phyloP scores from a whole-genome alignment of 352 stramenopile species.

The Thalassiosira tumida region DNA sequence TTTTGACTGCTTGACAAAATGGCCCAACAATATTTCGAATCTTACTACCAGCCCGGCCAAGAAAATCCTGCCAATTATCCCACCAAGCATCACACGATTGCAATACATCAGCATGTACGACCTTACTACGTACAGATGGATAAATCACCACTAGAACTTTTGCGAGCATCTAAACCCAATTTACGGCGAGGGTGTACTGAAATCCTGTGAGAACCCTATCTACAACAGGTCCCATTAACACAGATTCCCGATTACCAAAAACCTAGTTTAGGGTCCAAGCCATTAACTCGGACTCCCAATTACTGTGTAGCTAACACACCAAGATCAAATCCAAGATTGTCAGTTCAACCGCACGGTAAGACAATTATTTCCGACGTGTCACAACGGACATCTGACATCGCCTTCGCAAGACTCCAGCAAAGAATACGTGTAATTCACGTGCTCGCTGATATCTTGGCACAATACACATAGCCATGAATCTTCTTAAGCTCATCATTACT shows the following conservation, averaged over 20 bases:
- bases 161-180: not conserved
- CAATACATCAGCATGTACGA: not conserved
- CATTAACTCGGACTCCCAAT: too few species aligned
- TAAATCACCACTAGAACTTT: not conserved
- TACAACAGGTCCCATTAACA: slow-evolving; percentile 11
- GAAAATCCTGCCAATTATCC: not conserved
- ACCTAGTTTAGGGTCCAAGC: not conserved
- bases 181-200: slow-evolving; percentile 19
- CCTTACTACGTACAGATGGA: not conserved
- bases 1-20: not conserved
- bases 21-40: not conserved
- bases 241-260: slow-evolving; percentile 10
- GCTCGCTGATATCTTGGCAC: not conserved
- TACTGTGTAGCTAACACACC: too few species aligned
- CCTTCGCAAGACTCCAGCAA: not conserved
- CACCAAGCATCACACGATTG: not conserved
- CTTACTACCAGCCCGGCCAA: not conserved
- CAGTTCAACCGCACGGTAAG: not conserved
- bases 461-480: not conserved
- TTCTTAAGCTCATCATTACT: not conserved
- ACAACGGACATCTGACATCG: not conserved
- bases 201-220: slow-evolving; percentile 6
- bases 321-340: not conserved
- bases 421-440: not conserved
- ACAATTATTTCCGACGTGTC: too few species aligned